These are phyloP conservation scores for Xenosphaeropsis pyriputrescens DNA, from an alignment of 2,329 filamentous ascomycete genomes.

Conservation along the genomic window DNA sequence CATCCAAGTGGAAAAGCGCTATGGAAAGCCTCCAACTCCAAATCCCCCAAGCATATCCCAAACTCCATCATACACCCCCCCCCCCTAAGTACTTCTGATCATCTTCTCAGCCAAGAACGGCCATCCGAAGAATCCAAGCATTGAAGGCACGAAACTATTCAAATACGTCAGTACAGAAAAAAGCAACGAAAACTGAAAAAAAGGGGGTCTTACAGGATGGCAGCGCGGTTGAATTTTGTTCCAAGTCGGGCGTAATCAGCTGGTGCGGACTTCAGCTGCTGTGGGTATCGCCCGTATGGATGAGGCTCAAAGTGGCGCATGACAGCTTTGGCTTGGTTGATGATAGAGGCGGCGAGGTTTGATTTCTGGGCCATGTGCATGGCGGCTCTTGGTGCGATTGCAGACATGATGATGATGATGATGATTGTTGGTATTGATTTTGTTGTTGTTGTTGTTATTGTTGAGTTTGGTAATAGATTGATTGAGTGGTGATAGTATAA, in stretches of 20 bases:
- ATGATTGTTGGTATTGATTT: neutral
- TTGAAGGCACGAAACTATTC: constrained; percentile 8
- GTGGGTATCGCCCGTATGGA: constrained; percentile 9
- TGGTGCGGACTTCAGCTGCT: constrained; percentile 2
- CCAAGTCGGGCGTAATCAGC: constrained; percentile 8
- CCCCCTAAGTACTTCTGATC: no score
- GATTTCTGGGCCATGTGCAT: constrained; percentile 3
- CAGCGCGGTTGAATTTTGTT: constrained; percentile 3
- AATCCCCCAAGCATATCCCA: no score
- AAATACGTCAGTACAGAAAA: neutral
- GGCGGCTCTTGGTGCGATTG: neutral
- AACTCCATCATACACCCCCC: no score
- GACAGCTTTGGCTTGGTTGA: constrained; percentile 5
- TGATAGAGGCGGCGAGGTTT: constrained; percentile 6
- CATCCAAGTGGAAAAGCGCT: no score
- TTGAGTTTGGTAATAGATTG: neutral
- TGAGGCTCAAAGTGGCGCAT: constrained; percentile 7
- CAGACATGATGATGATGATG: neutral
- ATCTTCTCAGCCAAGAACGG: neutral
- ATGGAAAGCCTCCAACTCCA: no score
- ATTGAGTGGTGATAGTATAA: neutral
- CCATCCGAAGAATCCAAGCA: constrained; percentile 7
- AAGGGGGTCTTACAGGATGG: constrained; percentile 8
- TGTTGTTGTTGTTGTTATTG: neutral
- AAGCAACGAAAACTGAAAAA: no score